Base-by-base conservation (phyloP, 2,329 filamentous ascomycete genomes). In the Aspergillus viridinutans region DNA sequence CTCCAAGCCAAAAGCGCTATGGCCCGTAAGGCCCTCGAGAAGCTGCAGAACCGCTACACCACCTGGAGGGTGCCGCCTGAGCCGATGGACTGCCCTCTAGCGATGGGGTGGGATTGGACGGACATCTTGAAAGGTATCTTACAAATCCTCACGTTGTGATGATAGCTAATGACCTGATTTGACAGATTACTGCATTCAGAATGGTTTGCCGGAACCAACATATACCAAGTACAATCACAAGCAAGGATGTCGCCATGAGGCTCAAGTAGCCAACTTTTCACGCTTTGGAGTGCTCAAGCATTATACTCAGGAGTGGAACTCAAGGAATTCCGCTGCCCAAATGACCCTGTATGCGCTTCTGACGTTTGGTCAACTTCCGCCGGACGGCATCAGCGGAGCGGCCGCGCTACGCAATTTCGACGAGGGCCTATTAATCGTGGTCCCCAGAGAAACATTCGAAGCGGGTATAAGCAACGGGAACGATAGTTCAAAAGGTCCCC, bases 271-370 rank as follows among this genome's bases (percentile, higher is more conserved):
- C 1, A 58, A 56, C 4, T 25, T 58, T 51, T 58, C 59, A 23
- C 64, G 65, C 61, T 61, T 66, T 51, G 57, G 62, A 2, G 14
- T 52, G 17, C 25, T 64, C 43, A 63, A 59, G 21, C 54, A 61
- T 20, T 66, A 72, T 28, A n/a, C 45, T n/a, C 58, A 47, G 1
- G 61, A 66, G n/a, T 50, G 49, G 3, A 62, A 68, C 14, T 72
- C 71, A 1, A 60, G 61, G n/a, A 67, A 71, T 25, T 63, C 63
- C 1, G 64, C 64, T 21, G 68, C 71, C 0, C 69, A 74, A 47
- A 53, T 60, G 29, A 65, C 67, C 12, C 32, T 75, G 20, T 61
- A 72, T 42, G 53, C 51, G 4, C 48, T 69, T n/a, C 49, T 70
- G 12, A 56, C 63, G 20, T 49, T 42, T 9, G 63, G 57, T 4